Evolutionary conservation across 2,329 filamentous ascomycete genomes (phyloP), one percentile per base, ranked within the genome.

Genomic region (Blastomyces percursus): DNA sequence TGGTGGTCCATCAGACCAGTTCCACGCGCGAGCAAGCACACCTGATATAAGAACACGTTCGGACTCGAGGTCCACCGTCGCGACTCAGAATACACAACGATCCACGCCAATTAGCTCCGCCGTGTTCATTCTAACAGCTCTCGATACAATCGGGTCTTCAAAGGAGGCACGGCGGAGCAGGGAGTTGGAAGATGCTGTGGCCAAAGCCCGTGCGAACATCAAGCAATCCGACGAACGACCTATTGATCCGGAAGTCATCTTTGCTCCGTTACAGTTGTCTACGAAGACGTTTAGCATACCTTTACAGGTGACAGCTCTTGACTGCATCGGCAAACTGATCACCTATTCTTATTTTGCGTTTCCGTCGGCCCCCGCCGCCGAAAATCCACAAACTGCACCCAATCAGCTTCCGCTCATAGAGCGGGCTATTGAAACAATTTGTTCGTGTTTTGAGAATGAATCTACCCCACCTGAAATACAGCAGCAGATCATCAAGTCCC

Each of bases 281-380:
- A 93, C 92, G 44, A 90, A 91, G 73, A 88, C 91, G 11, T 84
- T 87, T 69, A 96, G 90, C 70, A 87, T 93, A 61, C 86, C 90
- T 63, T 82, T 99, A 56, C 90, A 91, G 64, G 96, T 91, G 27
- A 90, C 89, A 46, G 92, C 94, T 7, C 85, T 99, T 71, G 94
- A 99, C 77, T 97, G 93, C 77, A 96, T 99, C 70, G 94, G 95
- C 71, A 99, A 99, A 80, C 86, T 99, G 66, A 97, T 97, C 73
- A 96, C 93, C 71, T 99, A 96, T 75, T 96, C 94, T 21, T 97
- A 97, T 80, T 97, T 99, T 76, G 93, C 93, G 58, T 84, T 90
- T 59, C 84, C 87, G 44, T 80, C 79, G 60, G 64, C 70, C 4
- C 55, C 62, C 2, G 30, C n/a, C 30, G 64, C 57, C 48, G 48